phyloP scores from a whole-genome alignment of 2,329 filamentous ascomycete species.

The Ceratocystis huliohia region DNA sequence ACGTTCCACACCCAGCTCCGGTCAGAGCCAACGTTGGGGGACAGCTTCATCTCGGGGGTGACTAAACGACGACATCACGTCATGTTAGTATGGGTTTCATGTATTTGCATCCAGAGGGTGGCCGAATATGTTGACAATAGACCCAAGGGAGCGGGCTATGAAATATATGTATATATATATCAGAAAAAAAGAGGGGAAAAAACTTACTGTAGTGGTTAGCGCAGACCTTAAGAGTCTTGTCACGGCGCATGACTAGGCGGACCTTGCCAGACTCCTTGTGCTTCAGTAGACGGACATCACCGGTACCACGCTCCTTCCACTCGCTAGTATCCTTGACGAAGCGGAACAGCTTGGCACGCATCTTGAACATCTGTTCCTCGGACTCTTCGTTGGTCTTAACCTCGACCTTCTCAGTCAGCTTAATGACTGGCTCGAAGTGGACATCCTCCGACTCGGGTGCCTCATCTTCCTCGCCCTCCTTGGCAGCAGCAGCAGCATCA shows the following conservation, averaged over 20 bases:
- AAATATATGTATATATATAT: no score
- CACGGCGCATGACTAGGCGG: slow-evolving; percentile 91
- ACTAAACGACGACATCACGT: slow-evolving; percentile 39
- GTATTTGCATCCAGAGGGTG: not conserved
- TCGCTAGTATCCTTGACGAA: slow-evolving; percentile 84
- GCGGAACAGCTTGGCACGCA: slow-evolving; percentile 99
- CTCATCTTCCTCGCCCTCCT: slow-evolving; percentile 52
- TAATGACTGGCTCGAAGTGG: slow-evolving; percentile 94
- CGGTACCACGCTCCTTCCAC: slow-evolving; percentile 99
- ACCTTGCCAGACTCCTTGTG: slow-evolving; percentile 99
- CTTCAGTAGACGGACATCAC: slow-evolving; percentile 91
- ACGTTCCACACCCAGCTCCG: slow-evolving; percentile 99
- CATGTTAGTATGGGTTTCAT: not conserved
- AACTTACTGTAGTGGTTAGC: slow-evolving; percentile 95
- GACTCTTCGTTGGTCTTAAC: slow-evolving; percentile 96
- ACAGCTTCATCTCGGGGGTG: slow-evolving; percentile 97
- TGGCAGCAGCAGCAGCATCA: slow-evolving; percentile 44
- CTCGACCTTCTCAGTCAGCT: slow-evolving; percentile 91
- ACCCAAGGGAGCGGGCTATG: no score
- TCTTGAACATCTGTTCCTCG: slow-evolving; percentile 97
- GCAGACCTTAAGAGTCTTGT: slow-evolving; percentile 99
- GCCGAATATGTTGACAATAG: no score
- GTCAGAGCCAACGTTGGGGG: slow-evolving; percentile 94
- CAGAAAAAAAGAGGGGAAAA: not conserved
- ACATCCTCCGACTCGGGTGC: slow-evolving; percentile 81